These are phyloP conservation scores for Russula dissimulans DNA, from an alignment of 768 basidiomycete genomes.

Conservation along the genomic window DNA sequence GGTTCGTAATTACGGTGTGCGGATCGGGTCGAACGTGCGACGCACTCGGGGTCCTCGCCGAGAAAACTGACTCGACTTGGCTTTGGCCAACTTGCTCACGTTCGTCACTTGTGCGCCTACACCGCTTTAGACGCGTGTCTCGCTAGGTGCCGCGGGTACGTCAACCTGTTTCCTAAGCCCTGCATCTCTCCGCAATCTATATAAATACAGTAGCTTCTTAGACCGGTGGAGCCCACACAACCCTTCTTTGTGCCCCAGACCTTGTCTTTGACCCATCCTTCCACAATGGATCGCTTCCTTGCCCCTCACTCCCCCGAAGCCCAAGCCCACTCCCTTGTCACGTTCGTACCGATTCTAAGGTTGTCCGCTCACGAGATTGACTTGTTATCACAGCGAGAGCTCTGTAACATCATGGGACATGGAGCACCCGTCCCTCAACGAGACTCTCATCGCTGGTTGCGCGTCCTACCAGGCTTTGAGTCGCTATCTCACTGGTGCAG, in stretches of 20 bases:
- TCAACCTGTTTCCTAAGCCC: not conserved
- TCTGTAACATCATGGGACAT: constrained; percentile 54
- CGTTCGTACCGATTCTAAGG: constrained; percentile 34
- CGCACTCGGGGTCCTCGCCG: not conserved
- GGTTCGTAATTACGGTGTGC: not conserved
- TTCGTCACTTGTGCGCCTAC: constrained; percentile 10
- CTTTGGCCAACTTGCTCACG: not conserved
- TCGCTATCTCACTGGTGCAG: constrained; percentile 61
- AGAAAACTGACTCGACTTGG: constrained; percentile 7
- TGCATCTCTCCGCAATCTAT: not conserved
- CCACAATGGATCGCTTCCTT: constrained; percentile 58
- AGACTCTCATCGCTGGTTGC: constrained; percentile 64
- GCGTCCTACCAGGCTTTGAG: constrained; percentile 76
- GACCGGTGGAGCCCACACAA: not conserved
- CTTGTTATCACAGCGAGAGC: constrained; percentile 43
- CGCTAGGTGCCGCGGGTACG: not conserved
- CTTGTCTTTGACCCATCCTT: not conserved
- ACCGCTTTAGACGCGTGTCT: not conserved
- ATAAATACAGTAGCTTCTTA: constrained; percentile 3
- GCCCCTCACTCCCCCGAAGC: constrained; percentile 70
- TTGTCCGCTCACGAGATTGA: constrained; percentile 7
- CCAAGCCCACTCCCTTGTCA: constrained; percentile 55
- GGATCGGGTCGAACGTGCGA: constrained; percentile 17
- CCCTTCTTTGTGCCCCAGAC: not conserved
- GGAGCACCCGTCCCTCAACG: constrained; percentile 59